Evolutionary conservation across 208 protist species (phyloP), one percentile per base, ranked within the genome.

Genomic region (Endotrypanum monterogeii): DNA sequence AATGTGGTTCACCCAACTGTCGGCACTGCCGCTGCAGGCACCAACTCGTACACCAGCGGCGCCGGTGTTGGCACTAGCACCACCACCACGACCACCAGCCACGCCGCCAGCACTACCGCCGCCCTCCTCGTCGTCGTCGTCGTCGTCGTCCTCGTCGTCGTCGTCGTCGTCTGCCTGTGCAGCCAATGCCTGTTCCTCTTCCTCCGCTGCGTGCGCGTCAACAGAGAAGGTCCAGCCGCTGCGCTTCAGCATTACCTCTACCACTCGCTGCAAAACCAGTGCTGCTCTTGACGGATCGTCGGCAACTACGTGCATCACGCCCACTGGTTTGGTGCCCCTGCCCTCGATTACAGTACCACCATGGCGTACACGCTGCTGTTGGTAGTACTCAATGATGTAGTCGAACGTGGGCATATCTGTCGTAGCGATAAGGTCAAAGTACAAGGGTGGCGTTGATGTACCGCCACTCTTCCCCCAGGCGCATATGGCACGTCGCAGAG

Each of bases 341-440:
- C 70, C 57, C 51, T 46, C 28, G 30, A n/a, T 52, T 8, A 66
- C 46, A 0, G 51, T 30, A 46, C 61, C 72, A 57, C 61, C 72
- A 66, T 66, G 57, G 32, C 60, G 73, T 41, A 75, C 66, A 54
- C 74, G 83, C 71, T 71, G 74, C 54, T 80, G 75, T 65, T 86
- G 70, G 62, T 96, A 96, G 75, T 92, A 92, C 32, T 89, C 79
- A 8, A 91, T 39, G 35, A 96, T 67, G 57, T 88, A 89, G 56
- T 94, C 88, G 72, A 89, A 94, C 46, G 89, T 83, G n/a, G 82
- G 76, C 55, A 86, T 69, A 79, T 96, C 89, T 0, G 89, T 83
- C 1, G 91, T 88, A 39, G 83, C 83, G 66, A 96, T 85, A 50
- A 94, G 80, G 68, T 92, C 87, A 80, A 92, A 94, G 73, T 96